Evolutionary conservation across 2,329 filamentous ascomycete genomes (phyloP).

Genomic region (Epichloe elymi): DNA sequence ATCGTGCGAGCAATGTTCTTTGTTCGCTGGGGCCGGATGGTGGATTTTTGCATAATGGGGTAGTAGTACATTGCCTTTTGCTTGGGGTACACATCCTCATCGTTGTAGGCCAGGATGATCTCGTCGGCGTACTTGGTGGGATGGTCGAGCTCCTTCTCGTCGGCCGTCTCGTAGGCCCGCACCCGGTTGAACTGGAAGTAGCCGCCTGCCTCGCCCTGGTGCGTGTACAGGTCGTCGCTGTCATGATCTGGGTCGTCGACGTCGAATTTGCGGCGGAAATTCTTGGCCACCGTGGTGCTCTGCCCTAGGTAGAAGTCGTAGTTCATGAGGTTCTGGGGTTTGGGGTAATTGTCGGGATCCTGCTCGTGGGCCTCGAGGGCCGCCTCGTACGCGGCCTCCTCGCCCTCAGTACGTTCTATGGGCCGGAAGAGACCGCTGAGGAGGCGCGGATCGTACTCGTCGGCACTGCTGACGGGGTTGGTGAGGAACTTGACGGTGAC

Average conservation of each 20-base stretch:
- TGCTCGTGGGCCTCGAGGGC: conserved; percentile 40
- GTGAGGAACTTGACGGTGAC: conserved; percentile 56
- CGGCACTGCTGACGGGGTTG: conserved; percentile 42
- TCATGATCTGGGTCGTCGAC: conserved; percentile 41
- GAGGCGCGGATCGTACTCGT: conserved; percentile 46
- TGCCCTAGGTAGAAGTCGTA: conserved; percentile 55
- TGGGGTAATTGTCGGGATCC: conserved; percentile 42
- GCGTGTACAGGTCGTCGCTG: conserved; percentile 41
- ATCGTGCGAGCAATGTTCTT: conserved; percentile 47
- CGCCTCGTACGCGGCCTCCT: conserved; percentile 37
- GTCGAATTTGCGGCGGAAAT: conserved; percentile 50
- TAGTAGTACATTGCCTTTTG: conserved; percentile 55
- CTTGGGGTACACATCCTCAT: conserved; percentile 34
- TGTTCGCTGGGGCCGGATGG: conserved; percentile 48
- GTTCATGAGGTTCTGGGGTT: conserved; percentile 45
- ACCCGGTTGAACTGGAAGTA: conserved; percentile 50
- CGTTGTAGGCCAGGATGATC: conserved; percentile 45
- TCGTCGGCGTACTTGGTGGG: conserved; percentile 51
- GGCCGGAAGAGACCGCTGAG: conserved; percentile 49
- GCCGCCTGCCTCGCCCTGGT: conserved; percentile 30
- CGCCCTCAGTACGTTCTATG: conserved; percentile 39
- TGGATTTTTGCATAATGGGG: conserved; percentile 51
- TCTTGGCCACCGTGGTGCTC: conserved; percentile 30
- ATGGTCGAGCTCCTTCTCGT: conserved; percentile 43
- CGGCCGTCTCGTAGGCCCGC: conserved; percentile 50